These are phyloP conservation scores for Apiotrichum gracile DNA, from an alignment of 1,284 basidiomycete species.

Conservation along the genomic window DNA sequence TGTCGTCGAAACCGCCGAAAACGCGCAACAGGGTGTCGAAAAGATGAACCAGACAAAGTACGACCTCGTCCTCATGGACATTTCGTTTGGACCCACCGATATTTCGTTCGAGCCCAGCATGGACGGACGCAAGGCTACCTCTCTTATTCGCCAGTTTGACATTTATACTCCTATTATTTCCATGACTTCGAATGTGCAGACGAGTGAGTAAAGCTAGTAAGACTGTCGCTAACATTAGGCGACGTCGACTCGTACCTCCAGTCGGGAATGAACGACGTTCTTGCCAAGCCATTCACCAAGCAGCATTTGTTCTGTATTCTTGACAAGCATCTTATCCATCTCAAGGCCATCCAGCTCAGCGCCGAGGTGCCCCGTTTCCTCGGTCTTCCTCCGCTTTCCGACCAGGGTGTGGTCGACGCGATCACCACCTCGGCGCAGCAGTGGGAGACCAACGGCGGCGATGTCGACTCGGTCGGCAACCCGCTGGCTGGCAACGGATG, in stretches of 20 bases:
- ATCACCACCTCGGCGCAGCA: slow-evolving; percentile 31
- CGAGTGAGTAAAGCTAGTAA: slow-evolving; percentile 43
- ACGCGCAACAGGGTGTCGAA: slow-evolving; percentile 87
- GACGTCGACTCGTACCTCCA: slow-evolving; percentile 39
- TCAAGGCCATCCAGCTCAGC: slow-evolving; percentile 81
- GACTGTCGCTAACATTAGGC: slow-evolving; percentile 26
- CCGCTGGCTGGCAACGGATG: slow-evolving; percentile 42
- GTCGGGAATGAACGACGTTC: slow-evolving; percentile 86
- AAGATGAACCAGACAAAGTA: slow-evolving; percentile 94
- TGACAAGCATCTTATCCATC: slow-evolving; percentile 91
- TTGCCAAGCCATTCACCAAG: slow-evolving; percentile 96
- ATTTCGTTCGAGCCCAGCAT: slow-evolving; percentile 45
- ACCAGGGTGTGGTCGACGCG: slow-evolving; percentile 54
- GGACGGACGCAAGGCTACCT: slow-evolving; percentile 61
- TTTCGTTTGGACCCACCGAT: too few species aligned
- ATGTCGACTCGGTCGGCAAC: slow-evolving; percentile 27
- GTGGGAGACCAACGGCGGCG: slow-evolving; percentile 9
- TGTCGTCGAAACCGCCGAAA: slow-evolving; percentile 84
- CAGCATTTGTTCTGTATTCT: slow-evolving; percentile 85
- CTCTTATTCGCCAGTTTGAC: slow-evolving; percentile 88
- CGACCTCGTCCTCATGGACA: slow-evolving; percentile 88
- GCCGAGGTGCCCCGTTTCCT: slow-evolving; percentile 60
- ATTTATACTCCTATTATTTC: slow-evolving; percentile 84
- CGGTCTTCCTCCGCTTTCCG: slow-evolving; percentile 65
- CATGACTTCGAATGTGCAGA: slow-evolving; percentile 91